These are phyloP conservation scores for Phylloporus sp. DNA, from an alignment of 768 basidiomycete genomes.

Conservation along the genomic window DNA sequence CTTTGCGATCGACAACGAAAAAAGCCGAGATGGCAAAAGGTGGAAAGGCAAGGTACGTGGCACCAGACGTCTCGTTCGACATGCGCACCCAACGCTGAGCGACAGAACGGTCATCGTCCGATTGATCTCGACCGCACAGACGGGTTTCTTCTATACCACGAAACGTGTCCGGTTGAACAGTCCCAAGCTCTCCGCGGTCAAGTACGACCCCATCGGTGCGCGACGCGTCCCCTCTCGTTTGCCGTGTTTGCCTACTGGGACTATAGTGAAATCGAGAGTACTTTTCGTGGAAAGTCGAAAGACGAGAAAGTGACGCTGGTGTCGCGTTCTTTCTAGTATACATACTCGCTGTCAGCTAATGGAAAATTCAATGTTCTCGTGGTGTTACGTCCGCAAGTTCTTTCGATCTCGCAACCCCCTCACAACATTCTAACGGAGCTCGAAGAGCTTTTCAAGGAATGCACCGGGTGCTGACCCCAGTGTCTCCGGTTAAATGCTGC, in stretches of 20 bases:
- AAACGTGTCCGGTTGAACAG: conserved; percentile 61
- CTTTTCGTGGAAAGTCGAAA: conserved; percentile 78
- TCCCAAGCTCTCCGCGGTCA: conserved; percentile 82
- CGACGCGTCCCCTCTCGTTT: conserved; percentile 1
- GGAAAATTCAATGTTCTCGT: no score
- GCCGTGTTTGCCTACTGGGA: neutral
- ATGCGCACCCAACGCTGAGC: neutral
- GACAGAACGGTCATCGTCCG: conserved; percentile 78
- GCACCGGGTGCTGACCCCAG: no score
- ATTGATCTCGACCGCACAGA: conserved; percentile 86
- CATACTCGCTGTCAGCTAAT: neutral
- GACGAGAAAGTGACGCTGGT: conserved; percentile 48
- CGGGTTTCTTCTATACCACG: conserved; percentile 88
- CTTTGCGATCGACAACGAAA: neutral
- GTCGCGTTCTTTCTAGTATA: neutral
- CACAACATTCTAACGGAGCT: no score
- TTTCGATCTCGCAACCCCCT: no score
- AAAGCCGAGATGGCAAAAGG: conserved; percentile 48
- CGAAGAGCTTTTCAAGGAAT: no score
- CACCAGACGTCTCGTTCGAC: neutral
- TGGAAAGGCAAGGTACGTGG: conserved; percentile 51
- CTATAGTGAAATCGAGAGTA: conserved; percentile 61
- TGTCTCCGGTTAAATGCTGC: no score
- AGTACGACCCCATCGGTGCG: conserved; percentile 84
- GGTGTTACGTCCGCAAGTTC: no score